Conservation (phyloP, 169 alveolate species). For the Cryptosporidium andersoni region DNA sequence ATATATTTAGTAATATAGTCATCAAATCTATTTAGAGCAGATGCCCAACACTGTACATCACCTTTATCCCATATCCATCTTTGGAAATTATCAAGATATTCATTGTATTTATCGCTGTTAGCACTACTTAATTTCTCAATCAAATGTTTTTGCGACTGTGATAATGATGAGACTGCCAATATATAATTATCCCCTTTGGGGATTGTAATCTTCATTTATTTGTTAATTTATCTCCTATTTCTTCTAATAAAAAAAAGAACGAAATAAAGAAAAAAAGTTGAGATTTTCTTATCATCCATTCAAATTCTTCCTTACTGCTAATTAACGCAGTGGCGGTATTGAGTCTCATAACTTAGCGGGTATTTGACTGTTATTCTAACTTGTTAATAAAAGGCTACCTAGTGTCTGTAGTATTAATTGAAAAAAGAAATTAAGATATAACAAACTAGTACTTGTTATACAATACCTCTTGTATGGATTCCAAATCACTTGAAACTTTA, state of each 20-base stretch:
- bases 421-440: too few species aligned
- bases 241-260: too few species aligned
- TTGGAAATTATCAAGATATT: conserved; percentile 50
- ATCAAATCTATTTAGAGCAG: conserved; percentile 66
- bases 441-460: too few species aligned
- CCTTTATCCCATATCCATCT: conserved; percentile 71
- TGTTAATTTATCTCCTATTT: background rate
- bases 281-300: too few species aligned
- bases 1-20: conserved; percentile 50
- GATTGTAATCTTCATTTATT: conserved; percentile 69
- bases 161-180: conserved; percentile 66
- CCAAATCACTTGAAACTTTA: background rate
- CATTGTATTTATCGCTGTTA: conserved; percentile 14
- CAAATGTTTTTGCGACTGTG: conserved; percentile 42
- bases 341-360: too few species aligned
- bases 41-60: conserved; percentile 70
- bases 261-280: too few species aligned
- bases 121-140: conserved; percentile 50
- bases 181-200: conserved; percentile 71
- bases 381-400: too few species aligned
- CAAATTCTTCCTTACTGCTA: too few species aligned
- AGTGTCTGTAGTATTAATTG: too few species aligned
- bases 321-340: too few species aligned
- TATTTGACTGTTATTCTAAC: too few species aligned
- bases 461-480: too few species aligned